phyloP scores from a whole-genome alignment of 2,329 filamentous ascomycete species.

The Microdochium trichocladiopsis region DNA sequence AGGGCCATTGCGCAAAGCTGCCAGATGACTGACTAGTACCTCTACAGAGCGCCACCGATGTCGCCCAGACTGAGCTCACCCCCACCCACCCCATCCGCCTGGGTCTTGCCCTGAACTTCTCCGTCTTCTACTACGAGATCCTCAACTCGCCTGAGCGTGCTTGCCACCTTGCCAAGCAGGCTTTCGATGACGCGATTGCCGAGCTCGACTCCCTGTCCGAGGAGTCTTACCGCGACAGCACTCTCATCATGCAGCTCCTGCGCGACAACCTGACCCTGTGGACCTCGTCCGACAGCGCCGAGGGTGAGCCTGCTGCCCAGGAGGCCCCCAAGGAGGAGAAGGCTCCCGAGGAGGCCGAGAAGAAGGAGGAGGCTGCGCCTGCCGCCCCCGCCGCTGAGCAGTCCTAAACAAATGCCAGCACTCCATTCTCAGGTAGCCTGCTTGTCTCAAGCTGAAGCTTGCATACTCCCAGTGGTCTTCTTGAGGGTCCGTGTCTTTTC shows the following conservation, averaged over 20 bases:
- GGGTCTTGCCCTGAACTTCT: constrained; percentile 90
- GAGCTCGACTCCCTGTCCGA: constrained; percentile 39
- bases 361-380: constrained; percentile 7
- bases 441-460: neutral
- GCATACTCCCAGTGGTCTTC: neutral
- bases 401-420: neutral
- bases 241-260: constrained; percentile 75
- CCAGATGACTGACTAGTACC: constrained; percentile 1
- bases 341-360: neutral
- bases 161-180: constrained; percentile 95
- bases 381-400: constrained; percentile 31
- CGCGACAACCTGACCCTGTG: constrained; percentile 74
- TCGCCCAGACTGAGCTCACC: constrained; percentile 81
- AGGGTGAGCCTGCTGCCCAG: constrained; percentile 45
- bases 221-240: constrained; percentile 76
- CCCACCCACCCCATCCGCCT: constrained; percentile 92
- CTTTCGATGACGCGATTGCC: constrained; percentile 94
- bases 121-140: constrained; percentile 99
- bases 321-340: constrained; percentile 44
- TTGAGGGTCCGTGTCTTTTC: neutral
- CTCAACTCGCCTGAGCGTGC: constrained; percentile 97
- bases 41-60: constrained; percentile 66
- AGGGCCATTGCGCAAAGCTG: too few species aligned
- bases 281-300: constrained; percentile 65
- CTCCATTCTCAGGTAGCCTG: neutral